phyloP scores from a whole-genome alignment of 192 early-diverging fungal genomes.

The Entrophospora sp. region DNA sequence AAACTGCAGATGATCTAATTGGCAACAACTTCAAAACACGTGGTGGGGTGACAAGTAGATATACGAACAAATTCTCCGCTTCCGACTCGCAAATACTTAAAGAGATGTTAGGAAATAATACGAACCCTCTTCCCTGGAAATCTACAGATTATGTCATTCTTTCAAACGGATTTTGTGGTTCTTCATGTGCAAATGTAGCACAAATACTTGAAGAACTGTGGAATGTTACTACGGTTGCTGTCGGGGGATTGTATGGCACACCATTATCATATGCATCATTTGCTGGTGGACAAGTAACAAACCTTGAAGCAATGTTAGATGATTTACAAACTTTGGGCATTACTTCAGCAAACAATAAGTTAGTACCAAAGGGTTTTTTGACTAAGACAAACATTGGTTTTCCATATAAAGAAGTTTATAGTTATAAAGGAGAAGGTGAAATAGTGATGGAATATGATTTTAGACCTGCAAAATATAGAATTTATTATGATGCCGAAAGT shows the following conservation, averaged over 20 bases:
- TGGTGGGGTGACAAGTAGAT: background rate
- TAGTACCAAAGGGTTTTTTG: background rate
- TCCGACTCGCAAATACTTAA: background rate
- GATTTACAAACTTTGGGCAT: background rate
- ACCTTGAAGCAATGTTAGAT: background rate
- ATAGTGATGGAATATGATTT: background rate
- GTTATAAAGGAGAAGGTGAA: background rate
- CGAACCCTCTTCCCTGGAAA: background rate
- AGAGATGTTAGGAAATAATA: background rate
- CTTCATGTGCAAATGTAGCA: conserved; percentile 28
- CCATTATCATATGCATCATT: conserved; percentile 27
- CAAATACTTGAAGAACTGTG: conserved; percentile 26
- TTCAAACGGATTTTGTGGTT: conserved; percentile 30
- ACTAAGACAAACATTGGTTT: background rate
- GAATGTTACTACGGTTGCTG: conserved; percentile 21
- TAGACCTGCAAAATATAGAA: background rate
- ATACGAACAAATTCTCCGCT: background rate
- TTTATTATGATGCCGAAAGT: background rate
- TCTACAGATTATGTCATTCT: conserved; percentile 22
- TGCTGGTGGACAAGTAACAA: conserved; percentile 18
- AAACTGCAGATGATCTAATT: background rate
- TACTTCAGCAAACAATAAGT: background rate
- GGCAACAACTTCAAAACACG: background rate
- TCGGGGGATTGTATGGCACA: conserved; percentile 24
- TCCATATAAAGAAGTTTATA: background rate